Percentiles rank a stretch among this genome's conserved stretches.
Evolutionary conservation across 495 filamentous ascomycete species (phyloP).

Genomic region (Astrothelium macrocarpum): DNA sequence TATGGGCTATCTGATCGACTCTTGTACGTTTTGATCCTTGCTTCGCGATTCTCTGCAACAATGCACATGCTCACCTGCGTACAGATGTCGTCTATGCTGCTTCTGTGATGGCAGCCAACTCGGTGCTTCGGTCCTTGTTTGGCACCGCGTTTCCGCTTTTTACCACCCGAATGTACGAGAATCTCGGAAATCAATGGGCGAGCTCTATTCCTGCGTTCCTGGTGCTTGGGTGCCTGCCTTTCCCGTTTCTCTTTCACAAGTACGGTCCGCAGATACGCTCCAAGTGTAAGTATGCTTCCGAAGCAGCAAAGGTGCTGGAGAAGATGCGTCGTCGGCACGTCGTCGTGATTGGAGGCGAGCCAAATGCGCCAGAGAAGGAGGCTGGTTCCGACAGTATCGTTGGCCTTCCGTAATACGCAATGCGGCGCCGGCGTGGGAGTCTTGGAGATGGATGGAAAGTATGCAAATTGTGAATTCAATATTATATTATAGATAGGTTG

Average conservation of each 20-base stretch:
- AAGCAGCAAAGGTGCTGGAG: conserved; percentile 9
- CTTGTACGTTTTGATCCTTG: conserved; percentile 11
- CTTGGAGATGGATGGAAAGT: conserved; percentile 3
- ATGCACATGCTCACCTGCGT: conserved; percentile 9
- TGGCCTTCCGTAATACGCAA: not conserved
- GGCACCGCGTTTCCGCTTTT: conserved; percentile 24
- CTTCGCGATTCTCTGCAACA: conserved; percentile 6
- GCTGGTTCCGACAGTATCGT: conserved; percentile 1
- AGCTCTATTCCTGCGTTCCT: conserved; percentile 16
- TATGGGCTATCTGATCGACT: conserved; percentile 9
- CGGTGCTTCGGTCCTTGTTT: conserved; percentile 22
- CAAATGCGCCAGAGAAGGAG: conserved; percentile 18
- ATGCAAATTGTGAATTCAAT: not conserved
- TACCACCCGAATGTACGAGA: conserved; percentile 19
- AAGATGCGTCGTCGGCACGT: conserved; percentile 19
- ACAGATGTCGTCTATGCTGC: conserved; percentile 27
- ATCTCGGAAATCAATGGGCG: conserved; percentile 15
- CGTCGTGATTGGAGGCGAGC: conserved; percentile 21
- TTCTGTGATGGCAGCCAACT: conserved; percentile 26
- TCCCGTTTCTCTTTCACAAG: conserved; percentile 15
- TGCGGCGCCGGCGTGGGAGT: not conserved
- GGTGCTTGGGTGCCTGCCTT: conserved; percentile 15
- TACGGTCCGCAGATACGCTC: conserved; percentile 14
- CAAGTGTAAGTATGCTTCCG: conserved; percentile 13
- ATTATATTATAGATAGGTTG: not conserved